A percentile compares a stretch with the other conserved stretches of the same genome.
Conservation (phyloP, 805 yeast genomes). For the Candida methanosorbosa region DNA sequence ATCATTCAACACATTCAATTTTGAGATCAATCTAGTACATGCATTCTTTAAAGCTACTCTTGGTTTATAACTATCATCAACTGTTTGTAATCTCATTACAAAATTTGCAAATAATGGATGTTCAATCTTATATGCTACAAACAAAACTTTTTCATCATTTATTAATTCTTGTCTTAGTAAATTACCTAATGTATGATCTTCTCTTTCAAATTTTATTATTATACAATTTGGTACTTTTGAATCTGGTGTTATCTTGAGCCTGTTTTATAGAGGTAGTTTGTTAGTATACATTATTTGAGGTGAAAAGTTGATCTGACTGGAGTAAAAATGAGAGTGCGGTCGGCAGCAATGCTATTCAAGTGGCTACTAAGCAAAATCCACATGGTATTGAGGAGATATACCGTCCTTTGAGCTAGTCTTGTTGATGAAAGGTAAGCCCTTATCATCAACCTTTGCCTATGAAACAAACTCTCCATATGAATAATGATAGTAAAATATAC, state of each 20-base stretch:
- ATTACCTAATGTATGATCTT: conserved; percentile 95
- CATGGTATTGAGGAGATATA: no score
- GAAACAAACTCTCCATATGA: no score
- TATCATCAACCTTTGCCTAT: no score
- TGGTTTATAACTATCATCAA: conserved; percentile 92
- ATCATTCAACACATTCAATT: conserved; percentile 62
- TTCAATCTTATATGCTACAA: conserved; percentile 96
- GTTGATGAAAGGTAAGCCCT: no score
- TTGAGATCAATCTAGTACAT: conserved; percentile 73
- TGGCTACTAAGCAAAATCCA: no score
- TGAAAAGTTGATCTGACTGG: background rate
- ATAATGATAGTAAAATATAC: conserved; percentile 27
- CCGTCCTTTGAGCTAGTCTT: no score
- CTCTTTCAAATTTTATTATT: conserved; percentile 86
- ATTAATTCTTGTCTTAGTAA: conserved; percentile 78
- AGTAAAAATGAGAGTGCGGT: no score
- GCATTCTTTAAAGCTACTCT: conserved; percentile 86
- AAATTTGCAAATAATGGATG: conserved; percentile 97
- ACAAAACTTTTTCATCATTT: conserved; percentile 80
- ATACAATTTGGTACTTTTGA: conserved; percentile 94
- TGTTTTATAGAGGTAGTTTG: conserved; percentile 11
- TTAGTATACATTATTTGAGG: conserved; percentile 2
- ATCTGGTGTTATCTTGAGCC: conserved; percentile 84
- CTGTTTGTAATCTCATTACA: conserved; percentile 88
- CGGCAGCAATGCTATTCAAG: no score